Percentiles rank a stretch among this genome's conserved stretches.
Conservation (phyloP, 192 early-diverging fungal species). For the Mortierella antarctica region DNA sequence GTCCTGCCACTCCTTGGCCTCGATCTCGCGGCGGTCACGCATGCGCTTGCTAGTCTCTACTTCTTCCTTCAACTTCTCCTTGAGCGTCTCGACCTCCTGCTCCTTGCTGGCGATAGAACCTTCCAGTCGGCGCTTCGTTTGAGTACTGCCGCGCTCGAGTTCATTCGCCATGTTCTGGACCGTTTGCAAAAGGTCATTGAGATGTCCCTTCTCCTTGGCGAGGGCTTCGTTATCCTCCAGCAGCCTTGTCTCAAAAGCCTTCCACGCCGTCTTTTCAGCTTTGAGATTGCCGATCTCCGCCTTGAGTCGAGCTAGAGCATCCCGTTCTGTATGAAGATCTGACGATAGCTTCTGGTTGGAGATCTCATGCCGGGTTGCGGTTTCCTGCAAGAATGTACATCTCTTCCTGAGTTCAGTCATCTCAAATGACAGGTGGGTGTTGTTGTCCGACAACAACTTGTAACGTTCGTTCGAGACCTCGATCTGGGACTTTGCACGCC, state of each 20-base stretch:
- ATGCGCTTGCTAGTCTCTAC: slow-evolving; percentile 35
- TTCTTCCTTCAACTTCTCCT: slow-evolving; percentile 60
- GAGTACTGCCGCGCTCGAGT: slow-evolving; percentile 49
- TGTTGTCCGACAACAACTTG: slow-evolving; percentile 64
- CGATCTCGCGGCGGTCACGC: slow-evolving; percentile 49
- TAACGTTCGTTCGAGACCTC: slow-evolving; percentile 70
- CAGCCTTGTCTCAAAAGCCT: slow-evolving; percentile 60
- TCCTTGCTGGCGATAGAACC: slow-evolving; percentile 53
- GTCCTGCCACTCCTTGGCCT: slow-evolving; percentile 53
- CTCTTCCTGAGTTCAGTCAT: slow-evolving; percentile 70
- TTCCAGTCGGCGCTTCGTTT: slow-evolving; percentile 55
- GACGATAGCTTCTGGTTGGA: slow-evolving; percentile 68
- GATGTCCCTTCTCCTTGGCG: slow-evolving; percentile 61
- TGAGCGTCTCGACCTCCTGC: slow-evolving; percentile 56
- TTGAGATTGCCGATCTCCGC: slow-evolving; percentile 64
- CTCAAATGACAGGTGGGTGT: slow-evolving; percentile 67
- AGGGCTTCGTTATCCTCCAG: slow-evolving; percentile 63
- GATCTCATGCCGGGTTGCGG: slow-evolving; percentile 67
- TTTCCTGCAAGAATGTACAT: slow-evolving; percentile 60
- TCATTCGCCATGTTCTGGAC: slow-evolving; percentile 68
- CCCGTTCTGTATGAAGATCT: slow-evolving; percentile 60
- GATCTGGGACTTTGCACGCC: slow-evolving; percentile 68
- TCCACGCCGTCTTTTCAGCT: slow-evolving; percentile 66
- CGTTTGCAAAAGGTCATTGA: slow-evolving; percentile 60
- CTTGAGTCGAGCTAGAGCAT: slow-evolving; percentile 56